phyloP scores from a whole-genome alignment of 2,329 filamentous ascomycete species.

The Colletotrichum karsti region DNA sequence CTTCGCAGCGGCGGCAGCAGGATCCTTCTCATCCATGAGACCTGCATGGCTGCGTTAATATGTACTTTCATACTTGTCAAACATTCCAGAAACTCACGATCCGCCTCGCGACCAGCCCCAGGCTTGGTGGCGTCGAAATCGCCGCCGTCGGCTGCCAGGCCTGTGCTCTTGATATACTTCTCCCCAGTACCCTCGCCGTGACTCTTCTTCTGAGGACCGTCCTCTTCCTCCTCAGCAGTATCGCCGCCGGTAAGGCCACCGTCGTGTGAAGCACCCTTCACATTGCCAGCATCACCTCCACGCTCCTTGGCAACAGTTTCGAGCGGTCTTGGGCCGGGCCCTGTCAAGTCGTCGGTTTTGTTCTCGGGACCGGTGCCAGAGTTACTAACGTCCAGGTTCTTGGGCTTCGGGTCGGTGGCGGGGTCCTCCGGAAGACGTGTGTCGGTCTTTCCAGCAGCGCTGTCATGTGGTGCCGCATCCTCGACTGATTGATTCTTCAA shows the following conservation, averaged over 20 bases:
- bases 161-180: constrained; percentile 64
- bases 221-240: constrained; percentile 26
- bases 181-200: constrained; percentile 60
- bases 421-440: constrained; percentile 47
- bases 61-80: constrained; percentile 1
- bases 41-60: constrained; percentile 45
- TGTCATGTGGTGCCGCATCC: constrained; percentile 29
- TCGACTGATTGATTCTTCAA: constrained; percentile 31
- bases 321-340: constrained; percentile 53
- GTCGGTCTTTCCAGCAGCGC: constrained; percentile 45
- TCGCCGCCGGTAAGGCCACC: constrained; percentile 30
- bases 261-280: neutral
- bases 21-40: constrained; percentile 60
- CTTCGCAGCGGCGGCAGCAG: constrained; percentile 17
- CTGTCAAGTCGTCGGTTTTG: constrained; percentile 45
- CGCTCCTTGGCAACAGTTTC: constrained; percentile 43
- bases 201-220: constrained; percentile 22
- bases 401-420: constrained; percentile 41
- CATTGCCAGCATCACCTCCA: constrained; percentile 42
- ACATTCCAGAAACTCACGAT: constrained; percentile 57
- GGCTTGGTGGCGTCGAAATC: constrained; percentile 72
- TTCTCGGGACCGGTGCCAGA: constrained; percentile 40
- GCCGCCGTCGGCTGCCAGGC: constrained; percentile 70
- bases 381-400: constrained; percentile 46
- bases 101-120: constrained; percentile 73